These are phyloP conservation scores for Diddensiella caesifluorescens DNA, from an alignment of 805 yeast species.

Conservation along the genomic window DNA sequence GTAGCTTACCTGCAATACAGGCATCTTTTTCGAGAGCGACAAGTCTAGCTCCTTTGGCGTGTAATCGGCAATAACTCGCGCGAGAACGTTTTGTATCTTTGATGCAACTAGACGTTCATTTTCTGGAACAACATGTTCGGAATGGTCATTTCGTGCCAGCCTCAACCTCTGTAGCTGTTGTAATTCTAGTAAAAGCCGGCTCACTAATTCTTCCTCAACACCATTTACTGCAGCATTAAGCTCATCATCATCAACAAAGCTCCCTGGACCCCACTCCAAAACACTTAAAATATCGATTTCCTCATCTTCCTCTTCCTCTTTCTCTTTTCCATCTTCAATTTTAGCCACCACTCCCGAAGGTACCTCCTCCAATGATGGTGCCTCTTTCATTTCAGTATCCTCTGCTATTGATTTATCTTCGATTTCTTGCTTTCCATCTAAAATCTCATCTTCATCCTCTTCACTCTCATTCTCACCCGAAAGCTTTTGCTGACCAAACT, in stretches of 20 bases:
- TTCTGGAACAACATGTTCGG: slow-evolving; percentile 26
- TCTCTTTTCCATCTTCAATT: slow-evolving; percentile 18
- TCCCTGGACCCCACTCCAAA: slow-evolving; percentile 47
- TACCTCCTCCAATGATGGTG: not conserved
- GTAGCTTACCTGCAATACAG: slow-evolving; percentile 68
- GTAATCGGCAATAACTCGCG: slow-evolving; percentile 38
- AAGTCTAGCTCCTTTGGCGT: slow-evolving; percentile 24
- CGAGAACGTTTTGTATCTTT: slow-evolving; percentile 35
- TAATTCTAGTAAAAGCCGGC: slow-evolving; percentile 43
- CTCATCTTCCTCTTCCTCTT: slow-evolving; percentile 17
- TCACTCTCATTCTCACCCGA: slow-evolving; percentile 30
- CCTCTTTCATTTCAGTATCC: slow-evolving; percentile 4
- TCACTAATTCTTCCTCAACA: slow-evolving; percentile 39
- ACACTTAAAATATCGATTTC: slow-evolving; percentile 31
- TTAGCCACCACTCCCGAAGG: not conserved
- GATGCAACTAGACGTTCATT: slow-evolving; percentile 32
- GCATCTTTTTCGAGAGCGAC: slow-evolving; percentile 39
- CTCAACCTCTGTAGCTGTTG: slow-evolving; percentile 48
- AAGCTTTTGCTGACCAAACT: slow-evolving; percentile 13
- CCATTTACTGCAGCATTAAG: slow-evolving; percentile 43
- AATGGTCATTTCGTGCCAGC: slow-evolving; percentile 25
- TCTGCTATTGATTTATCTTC: slow-evolving; percentile 1
- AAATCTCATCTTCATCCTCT: not conserved
- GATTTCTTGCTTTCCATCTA: slow-evolving; percentile 6
- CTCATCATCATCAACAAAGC: slow-evolving; percentile 48